Base-by-base conservation (phyloP, 2,329 filamentous ascomycete genomes). In the Diaporthe aspalathi region DNA sequence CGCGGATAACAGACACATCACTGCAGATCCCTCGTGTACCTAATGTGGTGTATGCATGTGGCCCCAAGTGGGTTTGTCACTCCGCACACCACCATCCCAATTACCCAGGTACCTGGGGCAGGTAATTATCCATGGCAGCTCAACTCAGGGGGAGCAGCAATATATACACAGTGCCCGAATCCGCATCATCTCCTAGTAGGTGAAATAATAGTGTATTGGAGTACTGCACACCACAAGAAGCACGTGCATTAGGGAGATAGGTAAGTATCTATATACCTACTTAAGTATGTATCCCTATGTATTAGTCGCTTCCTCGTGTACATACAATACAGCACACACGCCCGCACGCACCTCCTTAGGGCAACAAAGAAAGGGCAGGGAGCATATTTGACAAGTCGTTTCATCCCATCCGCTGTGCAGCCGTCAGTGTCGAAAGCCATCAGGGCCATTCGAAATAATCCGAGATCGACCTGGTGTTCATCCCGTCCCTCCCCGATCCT, bases 281-380 rank as follows among this genome's bases (percentile, higher is more conserved):
- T 9, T 35, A 5, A 35, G 32, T 35, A 35, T 9, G 32, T 9
- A 35, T 29, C n/a, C n/a, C 5, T 12, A 38, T 38, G 57, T 22
- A 16, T 14, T 63, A 49, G 22, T 27, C 22, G 49, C 49, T 50
- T 27, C 11, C 27, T 27, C n/a, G 5, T 5, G 32, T 35, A 35
- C 32, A 35, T 35, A 35, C 32, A 35, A 9, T 35, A 35, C 9
- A 35, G 35, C 27, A 57, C 32, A 43, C 32, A 62, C 57, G 24
- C 38, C 60, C 45, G 60, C 60, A 50, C 60, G 45, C 12, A 22
- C 45, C 43, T 24, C 45, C 60, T 12, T 65, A 65, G 60, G 60
- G 60, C 60, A 50, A 65, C 60, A 65, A 65, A 65, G 60, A 16
- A 50, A n/a, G n/a, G n/a, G n/a, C n/a, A n/a, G n/a, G n/a, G n/a